Percentiles rank a stretch among this genome's conserved stretches.
Evolutionary conservation across 805 yeast species (phyloP).

Genomic region (Diddensiella santjacobensis): DNA sequence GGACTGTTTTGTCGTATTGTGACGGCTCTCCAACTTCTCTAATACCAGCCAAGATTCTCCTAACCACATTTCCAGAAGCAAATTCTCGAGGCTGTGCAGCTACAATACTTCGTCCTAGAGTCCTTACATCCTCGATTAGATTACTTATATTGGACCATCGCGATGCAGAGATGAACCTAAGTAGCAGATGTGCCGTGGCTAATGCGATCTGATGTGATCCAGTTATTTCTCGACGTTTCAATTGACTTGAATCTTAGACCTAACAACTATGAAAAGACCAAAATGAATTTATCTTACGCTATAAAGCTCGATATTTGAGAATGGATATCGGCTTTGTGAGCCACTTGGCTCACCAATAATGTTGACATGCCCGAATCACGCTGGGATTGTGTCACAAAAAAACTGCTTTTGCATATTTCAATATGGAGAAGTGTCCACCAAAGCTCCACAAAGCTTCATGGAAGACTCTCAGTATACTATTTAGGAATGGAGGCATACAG

Average conservation of each 20-base stretch:
- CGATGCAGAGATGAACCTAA: slow-evolving; percentile 84
- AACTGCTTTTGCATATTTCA: too few species aligned
- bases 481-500: too few species aligned
- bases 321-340: slow-evolving; percentile 31
- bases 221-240: slow-evolving; percentile 78
- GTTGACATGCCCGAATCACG: not conserved
- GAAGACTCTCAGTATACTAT: too few species aligned
- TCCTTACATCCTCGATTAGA: slow-evolving; percentile 65
- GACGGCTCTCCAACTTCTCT: slow-evolving; percentile 76
- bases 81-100: slow-evolving; percentile 87
- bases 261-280: too few species aligned
- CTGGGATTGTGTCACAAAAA: too few species aligned
- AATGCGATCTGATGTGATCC: slow-evolving; percentile 83
- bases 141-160: slow-evolving; percentile 81
- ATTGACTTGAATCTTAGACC: slow-evolving; percentile 29
- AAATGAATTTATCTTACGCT: slow-evolving; percentile 27
- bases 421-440: too few species aligned
- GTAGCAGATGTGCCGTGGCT: slow-evolving; percentile 79
- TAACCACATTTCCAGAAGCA: slow-evolving; percentile 82
- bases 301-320: slow-evolving; percentile 30
- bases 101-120: slow-evolving; percentile 60
- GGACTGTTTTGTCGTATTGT: slow-evolving; percentile 18
- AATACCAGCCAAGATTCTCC: slow-evolving; percentile 81
- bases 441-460: too few species aligned
- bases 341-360: not conserved